Percentiles rank a stretch among this genome's conserved stretches.
Evolutionary conservation across 345 rosid genomes (phyloP).

Genomic region (Jatropha curcas): DNA sequence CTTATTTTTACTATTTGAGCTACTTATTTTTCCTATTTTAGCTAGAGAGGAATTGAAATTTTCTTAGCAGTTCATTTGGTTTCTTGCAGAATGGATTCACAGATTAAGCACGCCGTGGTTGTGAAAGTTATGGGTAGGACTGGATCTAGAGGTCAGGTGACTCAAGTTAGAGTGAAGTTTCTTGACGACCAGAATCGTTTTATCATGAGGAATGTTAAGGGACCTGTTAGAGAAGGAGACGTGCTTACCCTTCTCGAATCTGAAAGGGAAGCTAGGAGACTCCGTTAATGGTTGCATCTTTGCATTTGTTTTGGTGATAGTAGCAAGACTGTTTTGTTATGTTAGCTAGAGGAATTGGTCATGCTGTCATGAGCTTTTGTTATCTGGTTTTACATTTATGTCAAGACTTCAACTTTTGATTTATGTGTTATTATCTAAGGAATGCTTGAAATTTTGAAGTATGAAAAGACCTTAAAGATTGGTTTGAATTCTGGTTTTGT

Average conservation of each 20-base stretch:
- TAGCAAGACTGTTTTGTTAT: neutral
- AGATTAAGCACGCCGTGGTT: conserved; percentile 76
- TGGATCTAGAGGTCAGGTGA: conserved; percentile 88
- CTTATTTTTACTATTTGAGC: too few relatives aligned
- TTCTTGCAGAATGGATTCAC: conserved; percentile 56
- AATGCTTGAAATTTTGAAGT: neutral
- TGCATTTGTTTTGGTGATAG: neutral
- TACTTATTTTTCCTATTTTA: too few relatives aligned
- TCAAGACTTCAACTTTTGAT: neutral
- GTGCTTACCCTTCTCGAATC: conserved; percentile 81
- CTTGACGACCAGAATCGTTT: conserved; percentile 58
- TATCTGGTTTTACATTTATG: neutral
- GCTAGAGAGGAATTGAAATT: neutral
- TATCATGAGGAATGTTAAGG: conserved; percentile 89
- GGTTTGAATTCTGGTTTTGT: neutral
- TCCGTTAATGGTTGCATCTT: conserved; percentile 34
- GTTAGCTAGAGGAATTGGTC: neutral
- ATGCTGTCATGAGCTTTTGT: neutral
- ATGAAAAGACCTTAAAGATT: neutral
- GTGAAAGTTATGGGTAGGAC: conserved; percentile 91
- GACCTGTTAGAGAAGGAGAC: conserved; percentile 85
- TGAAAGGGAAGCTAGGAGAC: conserved; percentile 87
- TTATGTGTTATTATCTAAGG: neutral
- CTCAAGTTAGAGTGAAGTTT: conserved; percentile 85
- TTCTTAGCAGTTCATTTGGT: too few relatives aligned